Base-by-base conservation (phyloP, 2,329 filamentous ascomycete genomes). In the Aspergillus brasiliensis region DNA sequence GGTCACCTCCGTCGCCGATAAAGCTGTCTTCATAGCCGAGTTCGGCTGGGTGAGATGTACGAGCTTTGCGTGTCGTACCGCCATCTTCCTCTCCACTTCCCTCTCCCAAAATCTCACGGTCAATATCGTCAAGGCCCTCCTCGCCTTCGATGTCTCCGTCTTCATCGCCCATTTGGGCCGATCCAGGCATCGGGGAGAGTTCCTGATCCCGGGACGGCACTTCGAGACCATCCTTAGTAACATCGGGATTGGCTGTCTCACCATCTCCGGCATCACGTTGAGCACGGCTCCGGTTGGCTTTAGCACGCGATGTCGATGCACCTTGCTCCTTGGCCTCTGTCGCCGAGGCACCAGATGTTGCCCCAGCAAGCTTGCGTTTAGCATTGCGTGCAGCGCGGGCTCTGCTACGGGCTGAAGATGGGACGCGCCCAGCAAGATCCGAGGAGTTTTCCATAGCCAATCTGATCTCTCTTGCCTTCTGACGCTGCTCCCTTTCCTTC, bases 91-190 rank as follows among this genome's bases (percentile, higher is more conserved):
- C 74, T 5, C 67, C 74, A 53, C 72, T 75, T 21, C 54, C 72
- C 51, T 77, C 75, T 34, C 73, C 74, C 10, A 76, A 69, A 17
- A 73, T 67, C 57, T 77, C 75, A 34, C 75, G 75, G 61, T 77
- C 75, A 21, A 73, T 69, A 49, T 76, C 75, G 56, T 76, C 75
- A 11, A 77, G 67, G 4, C 63, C 61, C 51, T 71, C 72, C 44
- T 77, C 75, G 8, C 69, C 71, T 40, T 75, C 73, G 13, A 71
- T 58, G 49, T 71, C 70, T 15, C 67, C 70, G 23, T 71, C 68
- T 3, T 66, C 69, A 10, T 64, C 64, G 27, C 56, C 67, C 37
- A 59, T 28, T 17, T 34, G 51, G 8, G 46, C 51, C 21, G 57
- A 59, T 38, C 55, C 58, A 21, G 64, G 64, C 51, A 63, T 57